Evolutionary conservation across 441 rosid species (phyloP).

Genomic region (Flueggea neowawraea): DNA sequence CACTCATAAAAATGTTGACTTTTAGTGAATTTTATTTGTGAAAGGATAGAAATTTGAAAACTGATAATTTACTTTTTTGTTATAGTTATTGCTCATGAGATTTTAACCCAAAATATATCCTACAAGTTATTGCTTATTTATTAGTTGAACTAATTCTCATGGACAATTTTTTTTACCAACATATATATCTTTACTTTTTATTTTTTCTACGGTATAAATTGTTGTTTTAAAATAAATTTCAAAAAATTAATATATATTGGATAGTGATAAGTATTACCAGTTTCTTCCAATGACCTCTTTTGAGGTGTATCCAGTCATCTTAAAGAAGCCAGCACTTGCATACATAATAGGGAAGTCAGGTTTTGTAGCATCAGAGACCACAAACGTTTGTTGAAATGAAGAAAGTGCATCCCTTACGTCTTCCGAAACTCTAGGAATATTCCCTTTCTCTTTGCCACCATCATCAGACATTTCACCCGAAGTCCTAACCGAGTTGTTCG

Average conservation of each 20-base stretch:
- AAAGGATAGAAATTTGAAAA: too few relatives aligned
- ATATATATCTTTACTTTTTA: too few relatives aligned
- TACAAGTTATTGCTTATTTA: too few relatives aligned
- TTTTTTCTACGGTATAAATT: too few relatives aligned
- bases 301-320: slow-evolving; percentile 94
- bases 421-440: slow-evolving; percentile 72
- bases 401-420: slow-evolving; percentile 79
- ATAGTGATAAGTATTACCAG: slow-evolving; percentile 38
- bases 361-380: slow-evolving; percentile 94
- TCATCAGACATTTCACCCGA: slow-evolving; percentile 70
- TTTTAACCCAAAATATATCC: too few relatives aligned
- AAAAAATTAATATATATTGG: neutral
- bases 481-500: slow-evolving; percentile 67
- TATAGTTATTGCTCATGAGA: too few relatives aligned
- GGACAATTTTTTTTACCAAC: too few relatives aligned
- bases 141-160: too few relatives aligned
- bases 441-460: slow-evolving; percentile 44
- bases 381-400: slow-evolving; percentile 90
- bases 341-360: slow-evolving; percentile 86
- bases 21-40: too few relatives aligned
- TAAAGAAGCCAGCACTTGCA: slow-evolving; percentile 97
- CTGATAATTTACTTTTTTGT: too few relatives aligned
- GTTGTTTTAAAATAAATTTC: neutral
- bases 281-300: slow-evolving; percentile 93
- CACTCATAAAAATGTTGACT: too few relatives aligned